phyloP scores from a whole-genome alignment of 345 rosid species.

The Gossypioides kirkii region DNA sequence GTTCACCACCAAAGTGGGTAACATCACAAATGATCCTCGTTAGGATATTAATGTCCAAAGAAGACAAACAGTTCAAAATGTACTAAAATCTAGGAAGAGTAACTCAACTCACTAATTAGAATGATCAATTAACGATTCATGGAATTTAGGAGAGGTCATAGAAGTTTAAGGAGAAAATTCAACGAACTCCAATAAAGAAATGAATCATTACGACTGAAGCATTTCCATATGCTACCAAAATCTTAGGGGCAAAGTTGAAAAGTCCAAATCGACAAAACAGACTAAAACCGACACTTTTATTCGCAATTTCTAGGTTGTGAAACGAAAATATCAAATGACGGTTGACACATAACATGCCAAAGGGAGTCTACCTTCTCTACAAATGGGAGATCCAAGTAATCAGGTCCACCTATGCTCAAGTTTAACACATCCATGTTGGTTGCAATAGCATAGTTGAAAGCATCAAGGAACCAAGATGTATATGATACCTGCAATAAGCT shows the following conservation, averaged over 20 bases:
- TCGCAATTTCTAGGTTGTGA: neutral
- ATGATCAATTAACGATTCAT: neutral
- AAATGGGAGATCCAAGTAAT: slow-evolving; percentile 96
- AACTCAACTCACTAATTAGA: neutral
- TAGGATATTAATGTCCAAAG: neutral
- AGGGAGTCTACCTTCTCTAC: slow-evolving; percentile 72
- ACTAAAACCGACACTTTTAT: neutral
- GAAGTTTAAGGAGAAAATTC: neutral
- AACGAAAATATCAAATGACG: neutral
- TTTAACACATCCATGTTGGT: slow-evolving; percentile 90
- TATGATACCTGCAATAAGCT: slow-evolving; percentile 99
- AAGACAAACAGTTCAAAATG: neutral
- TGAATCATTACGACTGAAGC: neutral
- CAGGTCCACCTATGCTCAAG: slow-evolving; percentile 99
- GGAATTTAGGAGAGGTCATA: neutral
- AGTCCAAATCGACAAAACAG: neutral
- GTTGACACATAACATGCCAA: slow-evolving; percentile 1
- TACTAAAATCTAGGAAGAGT: neutral
- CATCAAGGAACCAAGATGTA: slow-evolving; percentile 99
- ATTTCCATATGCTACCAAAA: neutral
- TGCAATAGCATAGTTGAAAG: slow-evolving; percentile 97
- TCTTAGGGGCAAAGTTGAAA: neutral
- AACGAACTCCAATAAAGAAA: neutral
- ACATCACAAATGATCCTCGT: neutral
- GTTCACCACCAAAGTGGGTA: neutral